Conservation (phyloP, 2,329 filamentous ascomycete genomes). For the Colletotrichum tofieldiae region DNA sequence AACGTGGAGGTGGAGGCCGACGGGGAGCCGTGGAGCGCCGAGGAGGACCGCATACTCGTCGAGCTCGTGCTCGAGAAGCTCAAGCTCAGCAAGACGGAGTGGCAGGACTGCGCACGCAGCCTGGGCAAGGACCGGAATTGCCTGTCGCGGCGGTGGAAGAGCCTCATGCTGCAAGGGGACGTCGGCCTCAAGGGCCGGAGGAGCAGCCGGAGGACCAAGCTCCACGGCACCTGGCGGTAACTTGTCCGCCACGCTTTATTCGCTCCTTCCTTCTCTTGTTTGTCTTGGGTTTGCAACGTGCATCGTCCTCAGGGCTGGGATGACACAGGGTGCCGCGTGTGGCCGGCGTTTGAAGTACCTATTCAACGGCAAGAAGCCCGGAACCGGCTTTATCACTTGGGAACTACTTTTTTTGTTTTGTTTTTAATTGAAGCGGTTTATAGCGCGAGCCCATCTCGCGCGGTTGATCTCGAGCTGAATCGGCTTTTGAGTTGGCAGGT, state of each 20-base stretch:
- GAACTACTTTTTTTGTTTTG: not conserved
- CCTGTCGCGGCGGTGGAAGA: slow-evolving; percentile 75
- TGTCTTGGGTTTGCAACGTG: not conserved
- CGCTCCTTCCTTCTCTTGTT: not conserved
- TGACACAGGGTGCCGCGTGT: not conserved
- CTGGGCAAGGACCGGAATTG: slow-evolving; percentile 73
- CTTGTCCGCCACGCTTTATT: not conserved
- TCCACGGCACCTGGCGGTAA: slow-evolving; percentile 72
- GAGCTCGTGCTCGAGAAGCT: slow-evolving; percentile 79
- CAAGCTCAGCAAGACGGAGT: slow-evolving; percentile 74
- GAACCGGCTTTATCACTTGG: not conserved
- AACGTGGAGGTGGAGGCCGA: slow-evolving; percentile 62
- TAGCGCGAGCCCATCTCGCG: not conserved
- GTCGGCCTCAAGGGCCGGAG: slow-evolving; percentile 69
- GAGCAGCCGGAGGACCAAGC: slow-evolving; percentile 60
- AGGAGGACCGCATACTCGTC: slow-evolving; percentile 77
- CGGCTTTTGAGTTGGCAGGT: not conserved
- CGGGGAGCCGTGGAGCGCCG: slow-evolving; percentile 70
- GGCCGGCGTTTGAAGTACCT: not conserved
- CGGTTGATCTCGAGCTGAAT: slow-evolving; percentile 6
- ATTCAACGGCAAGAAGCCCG: not conserved
- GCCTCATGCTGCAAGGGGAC: slow-evolving; percentile 71
- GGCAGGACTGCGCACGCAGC: slow-evolving; percentile 77
- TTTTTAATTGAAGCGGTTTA: not conserved
- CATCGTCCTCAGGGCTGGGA: not conserved